Conservation (phyloP, 1,284 basidiomycete genomes). For the Irpex lacteus region DNA sequence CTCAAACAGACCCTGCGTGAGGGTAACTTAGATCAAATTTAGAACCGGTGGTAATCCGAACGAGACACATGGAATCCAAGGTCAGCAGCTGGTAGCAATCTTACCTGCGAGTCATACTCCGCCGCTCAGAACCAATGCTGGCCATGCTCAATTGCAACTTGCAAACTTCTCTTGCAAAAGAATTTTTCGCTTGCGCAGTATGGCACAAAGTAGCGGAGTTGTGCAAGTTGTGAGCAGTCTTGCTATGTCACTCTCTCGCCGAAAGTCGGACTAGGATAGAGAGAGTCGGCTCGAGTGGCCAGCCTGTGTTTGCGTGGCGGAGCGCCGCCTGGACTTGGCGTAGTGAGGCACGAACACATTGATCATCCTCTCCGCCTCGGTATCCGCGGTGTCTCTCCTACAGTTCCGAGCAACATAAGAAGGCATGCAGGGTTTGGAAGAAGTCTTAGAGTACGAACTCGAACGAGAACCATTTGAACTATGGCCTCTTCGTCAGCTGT, state of each 20-base stretch:
- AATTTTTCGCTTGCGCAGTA: not conserved
- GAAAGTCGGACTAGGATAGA: not conserved
- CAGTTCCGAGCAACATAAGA: not conserved
- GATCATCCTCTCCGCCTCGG: conserved; percentile 9
- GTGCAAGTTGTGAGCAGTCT: not conserved
- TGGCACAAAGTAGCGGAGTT: not conserved
- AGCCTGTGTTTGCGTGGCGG: not conserved
- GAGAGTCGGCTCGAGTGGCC: not conserved
- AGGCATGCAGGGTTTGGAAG: not conserved
- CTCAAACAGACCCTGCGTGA: not conserved
- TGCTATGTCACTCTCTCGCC: not conserved
- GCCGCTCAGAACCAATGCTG: not conserved
- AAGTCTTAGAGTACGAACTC: not conserved
- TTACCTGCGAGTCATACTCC: not conserved
- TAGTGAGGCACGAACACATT: not conserved
- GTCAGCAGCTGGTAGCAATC: not conserved
- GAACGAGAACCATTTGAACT: not conserved
- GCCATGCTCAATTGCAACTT: too few relatives aligned
- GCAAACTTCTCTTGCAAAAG: not conserved
- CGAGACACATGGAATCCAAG: not conserved
- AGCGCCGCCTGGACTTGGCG: not conserved
- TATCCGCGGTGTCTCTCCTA: conserved; percentile 13
- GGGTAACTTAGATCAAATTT: not conserved
- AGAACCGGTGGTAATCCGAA: not conserved
- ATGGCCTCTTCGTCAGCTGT: not conserved